These are phyloP conservation scores for Rhodocollybia butyracea DNA, from an alignment of 768 basidiomycete species.

Conservation along the genomic window DNA sequence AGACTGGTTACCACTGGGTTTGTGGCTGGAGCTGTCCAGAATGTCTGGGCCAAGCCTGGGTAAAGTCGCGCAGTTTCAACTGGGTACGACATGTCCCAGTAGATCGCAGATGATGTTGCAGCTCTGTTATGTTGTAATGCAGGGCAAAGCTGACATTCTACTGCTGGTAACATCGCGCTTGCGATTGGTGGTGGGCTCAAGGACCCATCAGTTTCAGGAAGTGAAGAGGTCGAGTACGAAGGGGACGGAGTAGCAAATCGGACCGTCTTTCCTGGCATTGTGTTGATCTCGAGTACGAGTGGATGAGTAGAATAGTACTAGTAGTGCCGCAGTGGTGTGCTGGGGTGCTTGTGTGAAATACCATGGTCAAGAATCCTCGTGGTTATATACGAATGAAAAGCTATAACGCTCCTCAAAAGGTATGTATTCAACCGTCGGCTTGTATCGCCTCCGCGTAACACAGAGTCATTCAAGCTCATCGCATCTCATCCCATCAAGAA, in stretches of 20 bases:
- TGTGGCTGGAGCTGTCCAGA: constrained; percentile 4
- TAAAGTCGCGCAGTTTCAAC: not conserved
- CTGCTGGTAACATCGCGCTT: not conserved
- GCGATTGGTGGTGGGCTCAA: constrained; percentile 13
- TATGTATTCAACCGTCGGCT: constrained; percentile 4
- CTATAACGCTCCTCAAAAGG: not conserved
- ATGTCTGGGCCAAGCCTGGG: not conserved
- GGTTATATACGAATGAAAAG: not conserved
- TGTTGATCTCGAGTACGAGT: not conserved
- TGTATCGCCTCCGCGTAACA: constrained; percentile 5
- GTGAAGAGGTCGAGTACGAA: constrained; percentile 12
- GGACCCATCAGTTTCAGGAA: constrained; percentile 17
- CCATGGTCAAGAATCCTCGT: not conserved
- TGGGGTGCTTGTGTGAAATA: not conserved
- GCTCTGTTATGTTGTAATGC: not conserved
- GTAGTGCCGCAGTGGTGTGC: not conserved
- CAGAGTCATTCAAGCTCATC: constrained; percentile 1
- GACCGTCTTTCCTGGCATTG: constrained; percentile 11
- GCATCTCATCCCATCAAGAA: not conserved
- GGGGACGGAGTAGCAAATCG: constrained; percentile 17
- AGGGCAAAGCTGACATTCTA: constrained; percentile 11
- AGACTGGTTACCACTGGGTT: constrained; percentile 6
- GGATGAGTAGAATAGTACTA: not conserved
- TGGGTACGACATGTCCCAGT: constrained; percentile 16
- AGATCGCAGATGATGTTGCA: not conserved